Conservation (phyloP, 1,139 yeast genomes). For the Yamadazyma kanchanaburiensis region DNA sequence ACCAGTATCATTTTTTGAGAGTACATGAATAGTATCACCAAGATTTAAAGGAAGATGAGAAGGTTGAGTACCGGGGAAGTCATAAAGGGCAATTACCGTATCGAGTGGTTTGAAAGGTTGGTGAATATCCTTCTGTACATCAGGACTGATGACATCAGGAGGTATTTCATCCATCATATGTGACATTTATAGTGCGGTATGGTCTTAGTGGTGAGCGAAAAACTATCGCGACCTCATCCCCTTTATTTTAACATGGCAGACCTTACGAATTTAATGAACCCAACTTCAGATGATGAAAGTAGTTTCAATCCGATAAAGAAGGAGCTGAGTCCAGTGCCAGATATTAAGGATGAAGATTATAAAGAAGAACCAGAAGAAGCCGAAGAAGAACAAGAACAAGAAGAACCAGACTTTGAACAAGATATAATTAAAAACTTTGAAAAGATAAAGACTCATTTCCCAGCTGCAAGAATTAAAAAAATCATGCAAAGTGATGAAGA, state of each 20-base stretch:
- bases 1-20: conserved; percentile 51
- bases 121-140: conserved; percentile 18
- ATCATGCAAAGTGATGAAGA: conserved; percentile 98
- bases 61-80: conserved; percentile 46
- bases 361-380: conserved; percentile 2
- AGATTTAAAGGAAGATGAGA: conserved; percentile 44
- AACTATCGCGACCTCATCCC: neutral
- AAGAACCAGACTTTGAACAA: conserved; percentile 24
- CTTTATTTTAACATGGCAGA: conserved; percentile 16
- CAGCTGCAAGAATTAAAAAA: conserved; percentile 94
- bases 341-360: conserved; percentile 3
- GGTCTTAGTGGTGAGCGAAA: neutral
- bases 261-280: conserved; percentile 15
- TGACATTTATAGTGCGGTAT: conserved; percentile 3
- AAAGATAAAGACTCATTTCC: conserved; percentile 86
- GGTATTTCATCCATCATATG: conserved; percentile 31
- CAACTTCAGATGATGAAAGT: conserved; percentile 11
- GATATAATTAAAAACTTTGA: conserved; percentile 37
- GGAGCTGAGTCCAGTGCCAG: conserved; percentile 2
- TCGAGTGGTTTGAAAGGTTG: conserved; percentile 39
- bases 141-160: conserved; percentile 31
- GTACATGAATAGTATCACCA: conserved; percentile 52
- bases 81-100: conserved; percentile 51
- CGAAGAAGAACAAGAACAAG: conserved; percentile 17
- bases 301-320: conserved; percentile 1